Evolutionary conservation across 805 yeast species (phyloP).

Genomic region (Saccharomycopsis vini): DNA sequence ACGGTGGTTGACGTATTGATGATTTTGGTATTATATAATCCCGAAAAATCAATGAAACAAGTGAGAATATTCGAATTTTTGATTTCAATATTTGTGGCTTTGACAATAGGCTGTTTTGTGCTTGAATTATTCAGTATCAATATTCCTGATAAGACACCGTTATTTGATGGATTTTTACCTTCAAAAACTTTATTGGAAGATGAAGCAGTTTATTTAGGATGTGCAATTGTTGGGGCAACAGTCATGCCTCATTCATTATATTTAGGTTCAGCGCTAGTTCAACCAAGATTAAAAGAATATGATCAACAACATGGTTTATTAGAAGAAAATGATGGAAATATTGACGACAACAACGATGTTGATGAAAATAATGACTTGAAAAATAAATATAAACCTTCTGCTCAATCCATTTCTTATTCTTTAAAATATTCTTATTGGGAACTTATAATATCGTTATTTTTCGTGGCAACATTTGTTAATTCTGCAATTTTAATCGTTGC

Average conservation of each 20-base stretch:
- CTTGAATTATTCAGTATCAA: constrained; percentile 39
- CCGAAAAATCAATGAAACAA: constrained; percentile 63
- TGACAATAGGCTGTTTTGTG: constrained; percentile 75
- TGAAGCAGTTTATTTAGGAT: constrained; percentile 61
- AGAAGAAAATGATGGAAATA: constrained; percentile 20
- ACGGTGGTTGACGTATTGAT: constrained; percentile 76
- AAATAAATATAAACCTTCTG: constrained; percentile 56
- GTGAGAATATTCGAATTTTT: constrained; percentile 68
- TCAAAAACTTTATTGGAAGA: constrained; percentile 39
- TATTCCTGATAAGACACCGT: constrained; percentile 44
- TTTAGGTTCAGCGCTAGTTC: constrained; percentile 80
- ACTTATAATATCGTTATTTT: constrained; percentile 56
- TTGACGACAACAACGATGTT: constrained; percentile 19
- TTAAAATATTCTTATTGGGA: constrained; percentile 68
- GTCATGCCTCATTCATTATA: constrained; percentile 90
- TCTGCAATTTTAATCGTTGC: constrained; percentile 76
- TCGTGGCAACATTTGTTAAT: constrained; percentile 82
- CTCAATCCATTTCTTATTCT: constrained; percentile 68
- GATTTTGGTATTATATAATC: constrained; percentile 71
- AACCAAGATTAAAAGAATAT: constrained; percentile 69
- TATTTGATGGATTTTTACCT: constrained; percentile 25
- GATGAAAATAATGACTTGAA: constrained; percentile 14
- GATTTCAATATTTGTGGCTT: constrained; percentile 61
- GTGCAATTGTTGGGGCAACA: constrained; percentile 86
- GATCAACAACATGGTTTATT: constrained; percentile 52